Conservation (phyloP, 2,329 filamentous ascomycete genomes). For the Xylariaceae sp. region DNA sequence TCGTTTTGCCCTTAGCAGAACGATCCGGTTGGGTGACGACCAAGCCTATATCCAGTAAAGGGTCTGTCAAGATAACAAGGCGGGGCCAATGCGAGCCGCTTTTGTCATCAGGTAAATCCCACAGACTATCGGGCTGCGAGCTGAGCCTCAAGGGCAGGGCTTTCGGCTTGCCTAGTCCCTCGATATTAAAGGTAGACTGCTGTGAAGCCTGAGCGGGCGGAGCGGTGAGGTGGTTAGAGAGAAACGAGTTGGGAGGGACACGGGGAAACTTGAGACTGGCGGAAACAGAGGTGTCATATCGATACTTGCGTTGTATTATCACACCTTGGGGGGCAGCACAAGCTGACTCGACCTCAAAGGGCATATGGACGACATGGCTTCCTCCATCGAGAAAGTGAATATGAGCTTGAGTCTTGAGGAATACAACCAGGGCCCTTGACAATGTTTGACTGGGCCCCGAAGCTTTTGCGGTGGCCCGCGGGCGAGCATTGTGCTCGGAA, state of each 20-base stretch:
- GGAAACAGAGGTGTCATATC: constrained; percentile 43
- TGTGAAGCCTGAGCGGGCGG: constrained; percentile 44
- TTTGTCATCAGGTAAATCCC: constrained; percentile 49
- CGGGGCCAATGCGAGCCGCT: constrained; percentile 61
- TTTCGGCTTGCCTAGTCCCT: constrained; percentile 51
- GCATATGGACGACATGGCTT: constrained; percentile 84
- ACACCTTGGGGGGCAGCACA: constrained; percentile 78
- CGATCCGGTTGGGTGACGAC: constrained; percentile 59
- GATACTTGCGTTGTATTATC: constrained; percentile 75
- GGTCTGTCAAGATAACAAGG: constrained; percentile 79
- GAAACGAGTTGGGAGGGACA: constrained; percentile 78
- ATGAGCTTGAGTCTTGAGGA: constrained; percentile 88
- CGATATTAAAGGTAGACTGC: constrained; percentile 50
- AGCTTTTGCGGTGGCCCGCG: background rate
- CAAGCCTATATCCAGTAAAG: constrained; percentile 77
- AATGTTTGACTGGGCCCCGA: constrained; percentile 27
- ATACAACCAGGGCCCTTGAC: constrained; percentile 74
- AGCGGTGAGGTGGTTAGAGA: constrained; percentile 60
- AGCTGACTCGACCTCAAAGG: constrained; percentile 86
- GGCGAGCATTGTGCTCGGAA: constrained; percentile 36
- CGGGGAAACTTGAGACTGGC: constrained; percentile 51
- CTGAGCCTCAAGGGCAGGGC: constrained; percentile 47
- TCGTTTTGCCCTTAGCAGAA: constrained; percentile 30
- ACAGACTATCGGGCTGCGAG: constrained; percentile 52
- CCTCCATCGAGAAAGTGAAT: constrained; percentile 86